Percentiles rank a stretch among this genome's conserved stretches.
These are phyloP conservation scores for Trichoderma sp. DNA, from an alignment of 2,329 filamentous ascomycete species.

Conservation along the genomic window DNA sequence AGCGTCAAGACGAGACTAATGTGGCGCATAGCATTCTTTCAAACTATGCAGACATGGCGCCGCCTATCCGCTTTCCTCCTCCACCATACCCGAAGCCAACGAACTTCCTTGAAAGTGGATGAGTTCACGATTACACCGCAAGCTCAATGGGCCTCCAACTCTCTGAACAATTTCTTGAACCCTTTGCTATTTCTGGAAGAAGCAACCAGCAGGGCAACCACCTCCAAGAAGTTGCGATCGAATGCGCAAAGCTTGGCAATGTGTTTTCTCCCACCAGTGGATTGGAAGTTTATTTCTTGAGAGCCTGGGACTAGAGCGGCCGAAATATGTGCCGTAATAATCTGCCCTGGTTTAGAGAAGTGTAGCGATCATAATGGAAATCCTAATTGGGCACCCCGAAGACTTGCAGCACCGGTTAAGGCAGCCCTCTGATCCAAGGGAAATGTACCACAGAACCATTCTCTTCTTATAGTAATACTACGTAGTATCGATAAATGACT, in stretches of 20 bases:
- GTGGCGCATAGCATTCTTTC: slow-evolving; percentile 18
- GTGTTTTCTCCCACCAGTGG: slow-evolving; percentile 48
- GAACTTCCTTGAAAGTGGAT: slow-evolving; percentile 41
- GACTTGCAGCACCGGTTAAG: slow-evolving; percentile 33
- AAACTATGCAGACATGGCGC: slow-evolving; percentile 49
- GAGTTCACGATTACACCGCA: slow-evolving; percentile 36
- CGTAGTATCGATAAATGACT: too few species aligned
- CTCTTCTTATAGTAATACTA: too few species aligned
- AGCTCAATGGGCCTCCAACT: background rate
- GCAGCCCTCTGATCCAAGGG: too few species aligned
- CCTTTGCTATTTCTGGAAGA: background rate
- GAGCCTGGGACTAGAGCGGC: background rate
- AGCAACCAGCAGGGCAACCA: slow-evolving; percentile 34
- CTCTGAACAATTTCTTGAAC: background rate
- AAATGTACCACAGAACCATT: too few species aligned
- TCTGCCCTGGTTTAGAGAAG: slow-evolving; percentile 39
- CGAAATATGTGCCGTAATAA: slow-evolving; percentile 25
- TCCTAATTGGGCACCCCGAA: slow-evolving; percentile 32
- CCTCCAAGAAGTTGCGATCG: slow-evolving; percentile 45
- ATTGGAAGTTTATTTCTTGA: slow-evolving; percentile 41
- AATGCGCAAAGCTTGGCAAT: slow-evolving; percentile 49
- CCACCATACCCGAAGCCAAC: slow-evolving; percentile 44
- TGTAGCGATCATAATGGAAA: slow-evolving; percentile 36
- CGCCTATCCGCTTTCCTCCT: slow-evolving; percentile 49
- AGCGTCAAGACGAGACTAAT: background rate